phyloP scores from a whole-genome alignment of 164 flowering plant genomes.

The Berberis vulgaris region DNA sequence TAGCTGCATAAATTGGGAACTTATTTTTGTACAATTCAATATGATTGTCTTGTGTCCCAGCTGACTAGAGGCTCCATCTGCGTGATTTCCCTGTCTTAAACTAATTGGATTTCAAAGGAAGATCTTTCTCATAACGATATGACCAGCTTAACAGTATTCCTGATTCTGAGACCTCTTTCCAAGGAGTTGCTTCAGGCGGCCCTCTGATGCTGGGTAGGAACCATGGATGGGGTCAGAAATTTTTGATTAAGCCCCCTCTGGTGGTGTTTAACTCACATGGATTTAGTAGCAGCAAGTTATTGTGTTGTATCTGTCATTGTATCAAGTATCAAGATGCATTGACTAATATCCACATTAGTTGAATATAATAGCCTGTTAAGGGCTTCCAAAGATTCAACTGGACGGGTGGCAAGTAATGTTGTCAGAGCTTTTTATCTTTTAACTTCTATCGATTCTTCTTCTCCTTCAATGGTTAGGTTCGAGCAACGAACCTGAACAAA shows the following conservation, averaged over 20 bases:
- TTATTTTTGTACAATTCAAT: conserved; percentile 55
- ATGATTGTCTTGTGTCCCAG: conserved; percentile 28
- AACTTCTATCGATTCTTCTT: conserved; percentile 86
- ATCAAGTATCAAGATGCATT: conserved; percentile 85
- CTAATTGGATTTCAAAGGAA: conserved; percentile 54
- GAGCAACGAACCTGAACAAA: conserved; percentile 89
- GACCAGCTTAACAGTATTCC: conserved; percentile 63
- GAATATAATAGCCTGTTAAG: conserved; percentile 69
- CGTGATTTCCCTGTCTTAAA: conserved; percentile 69
- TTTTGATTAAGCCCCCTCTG: conserved; percentile 35
- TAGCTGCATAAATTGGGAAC: conserved; percentile 88
- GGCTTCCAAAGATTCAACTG: conserved; percentile 66
- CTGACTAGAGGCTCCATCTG: conserved; percentile 55
- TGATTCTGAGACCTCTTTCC: conserved; percentile 70
- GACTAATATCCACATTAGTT: conserved; percentile 83
- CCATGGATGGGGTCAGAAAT: conserved; percentile 72
- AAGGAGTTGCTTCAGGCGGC: conserved; percentile 68
- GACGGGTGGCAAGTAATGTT: conserved; percentile 64
- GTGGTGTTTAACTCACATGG: conserved; percentile 27
- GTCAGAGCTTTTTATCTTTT: conserved; percentile 79
- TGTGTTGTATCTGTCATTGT: conserved; percentile 88
- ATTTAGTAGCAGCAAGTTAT: conserved; percentile 65
- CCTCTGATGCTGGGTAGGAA: conserved; percentile 62
- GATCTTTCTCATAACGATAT: conserved; percentile 70
- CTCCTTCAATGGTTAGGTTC: conserved; percentile 78